Evolutionary conservation across 257 asterid genomes (phyloP).

Genomic region (Paulownia fortunei): DNA sequence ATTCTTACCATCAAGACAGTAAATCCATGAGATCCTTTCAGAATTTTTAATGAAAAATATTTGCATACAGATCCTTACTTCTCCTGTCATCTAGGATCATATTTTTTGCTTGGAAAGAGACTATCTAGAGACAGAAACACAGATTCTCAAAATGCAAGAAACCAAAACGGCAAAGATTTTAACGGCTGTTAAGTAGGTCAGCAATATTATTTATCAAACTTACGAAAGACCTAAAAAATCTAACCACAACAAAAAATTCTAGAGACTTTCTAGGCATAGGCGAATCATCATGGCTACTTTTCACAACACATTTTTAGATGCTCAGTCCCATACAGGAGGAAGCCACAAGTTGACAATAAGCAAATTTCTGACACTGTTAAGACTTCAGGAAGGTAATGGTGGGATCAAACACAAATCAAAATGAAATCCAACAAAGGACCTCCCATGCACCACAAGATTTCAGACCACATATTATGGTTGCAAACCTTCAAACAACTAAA

Average conservation of each 20-base stretch:
- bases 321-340: slow-evolving; percentile 2
- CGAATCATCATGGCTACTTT: neutral
- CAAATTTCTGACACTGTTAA: slow-evolving; percentile 13
- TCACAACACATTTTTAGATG: neutral
- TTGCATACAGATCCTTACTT: neutral
- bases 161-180: neutral
- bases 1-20: slow-evolving; percentile 9
- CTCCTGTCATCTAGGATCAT: neutral
- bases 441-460: slow-evolving; percentile 12
- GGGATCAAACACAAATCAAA: neutral
- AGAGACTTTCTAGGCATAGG: neutral
- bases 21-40: slow-evolving; percentile 18
- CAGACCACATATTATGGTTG: neutral
- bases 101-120: neutral
- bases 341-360: slow-evolving; percentile 24
- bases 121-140: neutral
- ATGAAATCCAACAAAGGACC: neutral
- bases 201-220: neutral
- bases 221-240: slow-evolving; percentile 18
- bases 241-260: neutral
- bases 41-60: neutral
- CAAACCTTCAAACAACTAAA: neutral
- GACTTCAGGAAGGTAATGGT: neutral
- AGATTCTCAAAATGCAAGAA: neutral
- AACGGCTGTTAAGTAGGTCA: neutral